These are phyloP conservation scores for Trichocladium antarcticum DNA, from an alignment of 495 filamentous ascomycete genomes.

Conservation along the genomic window DNA sequence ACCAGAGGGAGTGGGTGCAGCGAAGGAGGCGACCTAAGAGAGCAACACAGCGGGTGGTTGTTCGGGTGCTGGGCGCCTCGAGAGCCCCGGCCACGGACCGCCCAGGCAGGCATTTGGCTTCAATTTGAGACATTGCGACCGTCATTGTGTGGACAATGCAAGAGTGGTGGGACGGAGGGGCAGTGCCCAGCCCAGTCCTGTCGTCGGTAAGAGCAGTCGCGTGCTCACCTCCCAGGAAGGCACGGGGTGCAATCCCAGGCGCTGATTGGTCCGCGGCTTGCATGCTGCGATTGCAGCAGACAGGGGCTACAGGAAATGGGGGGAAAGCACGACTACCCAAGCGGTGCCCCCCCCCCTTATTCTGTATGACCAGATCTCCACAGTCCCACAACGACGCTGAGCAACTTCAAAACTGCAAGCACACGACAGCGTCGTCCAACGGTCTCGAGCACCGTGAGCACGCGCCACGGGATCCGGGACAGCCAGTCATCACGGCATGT, in stretches of 20 bases:
- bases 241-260: conserved; percentile 16
- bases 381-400: too few relatives aligned
- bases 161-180: conserved; percentile 1
- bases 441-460: background rate
- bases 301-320: background rate
- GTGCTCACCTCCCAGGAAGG: conserved; percentile 22
- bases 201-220: conserved; percentile 16
- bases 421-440: background rate
- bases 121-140: conserved; percentile 3
- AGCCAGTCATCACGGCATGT: background rate
- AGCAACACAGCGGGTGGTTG: too few relatives aligned
- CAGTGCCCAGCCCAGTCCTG: conserved; percentile 4
- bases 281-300: background rate
- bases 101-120: too few relatives aligned
- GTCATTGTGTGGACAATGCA: background rate
- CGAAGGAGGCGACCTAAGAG: too few relatives aligned
- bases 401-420: too few relatives aligned
- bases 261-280: conserved; percentile 14
- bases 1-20: background rate
- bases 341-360: too few relatives aligned
- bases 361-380: too few relatives aligned
- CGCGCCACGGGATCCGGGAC: conserved; percentile 1
- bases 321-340: too few relatives aligned
- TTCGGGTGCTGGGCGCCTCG: too few relatives aligned
- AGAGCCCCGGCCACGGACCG: too few relatives aligned